Base-by-base conservation (phyloP, 805 yeast genomes). In the Novakomyces olei region DNA sequence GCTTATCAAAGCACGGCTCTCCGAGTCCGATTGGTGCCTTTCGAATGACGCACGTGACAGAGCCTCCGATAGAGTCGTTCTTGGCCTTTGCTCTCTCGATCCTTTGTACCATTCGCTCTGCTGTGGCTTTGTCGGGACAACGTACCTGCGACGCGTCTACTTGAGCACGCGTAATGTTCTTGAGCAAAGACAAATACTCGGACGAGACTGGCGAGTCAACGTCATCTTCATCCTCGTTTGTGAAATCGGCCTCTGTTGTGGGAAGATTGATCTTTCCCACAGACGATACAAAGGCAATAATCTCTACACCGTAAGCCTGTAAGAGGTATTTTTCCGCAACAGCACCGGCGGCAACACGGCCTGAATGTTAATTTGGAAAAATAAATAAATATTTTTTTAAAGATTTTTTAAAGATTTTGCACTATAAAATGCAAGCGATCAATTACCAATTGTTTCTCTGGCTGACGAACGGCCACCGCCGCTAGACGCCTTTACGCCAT, bases 381-480 rank as follows among this genome's bases (percentile, higher is more conserved):
- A n/a, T n/a, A n/a, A n/a, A n/a, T n/a, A n/a, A n/a, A n/a, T n/a
- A n/a, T n/a, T n/a, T n/a, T n/a, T n/a, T n/a, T n/a, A n/a, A n/a
- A n/a, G n/a, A n/a, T n/a, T n/a, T n/a, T n/a, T n/a, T n/a, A n/a
- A n/a, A n/a, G n/a, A n/a, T n/a, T n/a, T n/a, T n/a, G n/a, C n/a
- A n/a, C n/a, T n/a, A n/a, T n/a, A n/a, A n/a, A n/a, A n/a, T n/a
- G n/a, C n/a, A n/a, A n/a, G n/a, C n/a, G n/a, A n/a, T n/a, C n/a
- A n/a, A n/a, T n/a, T n/a, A n/a, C n/a, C 98, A 46, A 88, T 88
- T 27, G 98, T 88, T 58, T 88, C 98, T 55, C 98, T 71, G 5
- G 98, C 98, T 29, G 85, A 71, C 8, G 95, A 76, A 51, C 98
- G 70, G 40, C 98, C 98, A 48, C 98, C 98, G 33, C 98, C 98